Conservation (phyloP, 306 rosid genomes). For the Cicer cuneatum region DNA sequence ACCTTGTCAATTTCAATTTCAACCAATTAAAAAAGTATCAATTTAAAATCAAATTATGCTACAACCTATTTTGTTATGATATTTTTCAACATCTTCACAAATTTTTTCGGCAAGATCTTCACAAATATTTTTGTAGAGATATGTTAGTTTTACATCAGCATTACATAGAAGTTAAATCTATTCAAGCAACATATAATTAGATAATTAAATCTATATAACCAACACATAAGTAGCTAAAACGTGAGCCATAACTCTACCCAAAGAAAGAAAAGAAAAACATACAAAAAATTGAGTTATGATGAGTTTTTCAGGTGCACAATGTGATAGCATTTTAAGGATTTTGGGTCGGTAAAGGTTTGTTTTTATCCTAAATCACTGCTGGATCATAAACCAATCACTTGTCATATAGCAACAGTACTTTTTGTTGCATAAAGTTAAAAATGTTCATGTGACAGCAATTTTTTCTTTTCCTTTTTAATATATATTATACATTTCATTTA, state of each 20-base stretch:
- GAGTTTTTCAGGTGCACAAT: not conserved
- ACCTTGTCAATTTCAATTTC: too few species aligned
- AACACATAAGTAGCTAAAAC: not conserved
- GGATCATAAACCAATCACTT: slow-evolving; percentile 13
- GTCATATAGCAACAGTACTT: slow-evolving; percentile 20
- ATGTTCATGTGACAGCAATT: not conserved
- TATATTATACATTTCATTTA: slow-evolving; percentile 1
- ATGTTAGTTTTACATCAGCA: too few species aligned
- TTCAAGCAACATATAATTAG: too few species aligned
- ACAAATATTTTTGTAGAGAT: too few species aligned
- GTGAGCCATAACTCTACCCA: not conserved
- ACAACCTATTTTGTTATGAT: too few species aligned
- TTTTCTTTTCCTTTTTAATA: not conserved
- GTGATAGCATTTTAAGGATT: not conserved
- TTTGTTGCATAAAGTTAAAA: slow-evolving; percentile 9
- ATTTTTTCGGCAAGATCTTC: too few species aligned
- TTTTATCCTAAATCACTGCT: not conserved
- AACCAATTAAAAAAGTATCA: too few species aligned
- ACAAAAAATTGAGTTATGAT: slow-evolving; percentile 2
- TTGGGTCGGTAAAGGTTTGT: slow-evolving; percentile 5
- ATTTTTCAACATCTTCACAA: too few species aligned
- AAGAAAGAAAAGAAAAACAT: not conserved
- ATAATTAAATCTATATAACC: too few species aligned
- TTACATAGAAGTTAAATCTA: too few species aligned
- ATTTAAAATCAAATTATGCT: too few species aligned